Evolutionary conservation across 225 moss, liverwort and hornwort genomes (phyloP).

Genomic region (Anthoceros angustus): DNA sequence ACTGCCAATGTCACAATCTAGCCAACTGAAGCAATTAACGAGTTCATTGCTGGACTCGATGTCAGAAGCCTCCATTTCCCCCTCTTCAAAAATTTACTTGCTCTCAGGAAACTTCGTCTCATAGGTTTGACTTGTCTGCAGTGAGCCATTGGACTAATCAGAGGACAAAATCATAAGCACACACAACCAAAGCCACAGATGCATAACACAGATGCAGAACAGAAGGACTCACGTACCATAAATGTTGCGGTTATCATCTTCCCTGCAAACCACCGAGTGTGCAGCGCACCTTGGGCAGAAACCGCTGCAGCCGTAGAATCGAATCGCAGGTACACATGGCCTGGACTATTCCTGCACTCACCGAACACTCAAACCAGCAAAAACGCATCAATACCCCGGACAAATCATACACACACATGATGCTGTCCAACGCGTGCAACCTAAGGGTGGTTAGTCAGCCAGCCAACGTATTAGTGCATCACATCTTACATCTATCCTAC

Average conservation of each 20-base stretch:
- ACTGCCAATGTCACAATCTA: background rate
- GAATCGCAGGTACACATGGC: constrained; percentile 86
- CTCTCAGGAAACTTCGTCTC: constrained; percentile 93
- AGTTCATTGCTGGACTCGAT: background rate
- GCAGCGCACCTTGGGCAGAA: constrained; percentile 82
- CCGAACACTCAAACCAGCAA: constrained; percentile 19
- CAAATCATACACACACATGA: constrained; percentile 5
- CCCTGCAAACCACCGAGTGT: constrained; percentile 97
- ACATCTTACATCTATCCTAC: background rate
- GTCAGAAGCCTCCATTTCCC: background rate
- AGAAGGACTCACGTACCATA: constrained; percentile 35
- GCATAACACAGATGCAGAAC: background rate
- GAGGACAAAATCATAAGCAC: background rate
- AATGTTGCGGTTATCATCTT: constrained; percentile 98
- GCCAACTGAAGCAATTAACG: background rate
- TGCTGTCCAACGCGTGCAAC: background rate
- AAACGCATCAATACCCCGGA: constrained; percentile 9
- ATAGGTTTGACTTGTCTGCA: constrained; percentile 59
- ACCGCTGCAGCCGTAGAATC: constrained; percentile 61
- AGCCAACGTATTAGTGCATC: background rate
- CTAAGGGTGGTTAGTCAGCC: background rate
- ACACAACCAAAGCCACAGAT: background rate
- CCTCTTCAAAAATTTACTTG: constrained; percentile 19
- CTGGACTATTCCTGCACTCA: constrained; percentile 82
- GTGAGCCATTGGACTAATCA: background rate